Base-by-base conservation (phyloP, 208 protist genomes). In the Trypanosomatidae sp. region DNA sequence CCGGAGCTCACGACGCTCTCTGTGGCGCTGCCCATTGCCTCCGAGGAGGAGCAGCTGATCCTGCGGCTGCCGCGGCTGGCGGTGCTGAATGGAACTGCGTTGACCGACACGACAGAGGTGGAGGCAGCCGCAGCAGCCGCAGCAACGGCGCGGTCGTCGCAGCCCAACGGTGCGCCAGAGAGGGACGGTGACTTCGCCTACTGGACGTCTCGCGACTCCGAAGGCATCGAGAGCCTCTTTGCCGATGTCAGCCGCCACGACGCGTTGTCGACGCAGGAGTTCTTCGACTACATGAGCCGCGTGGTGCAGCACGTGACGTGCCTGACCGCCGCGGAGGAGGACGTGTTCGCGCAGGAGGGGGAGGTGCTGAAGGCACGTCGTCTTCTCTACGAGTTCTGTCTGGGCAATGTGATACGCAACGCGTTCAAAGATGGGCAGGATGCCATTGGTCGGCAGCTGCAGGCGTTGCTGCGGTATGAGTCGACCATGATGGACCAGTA, bases 41-140 rank as follows among this genome's bases (percentile, higher is more conserved):
- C 52, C 12, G 92, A 92, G 70, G 91, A 96, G 79, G 85, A 95
- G 56, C 80, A 91, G 49, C 73, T 96, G 12, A 93, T 96, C 53
- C 49, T 93, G 41, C 56, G 76, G 25, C 69, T 96, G 10, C 81
- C 87, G 7, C 53, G 70, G 28, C 55, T 80, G 30, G 66, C 59
- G 19, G 44, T 52, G 28, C 62, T 78, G 19, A 75, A 74, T 28
- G 80, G 71, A 8, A 70, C 62, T 6, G 52, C 67, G 22, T 25
- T 81, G 10, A 47, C 33, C 0, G 76, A 74, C 44, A 17, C 65
- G 66, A 36, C 66, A 52, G 77, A 72, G 49, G 77, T 65, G 49
- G 66, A 55, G 19, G 72, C 53, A 0, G 69, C 22, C 22, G 17
- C 52, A n/a, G 10, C 8, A 10, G 33, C 56, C 25, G 68, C 43